These are phyloP conservation scores for Cenchrus fungigraminus DNA, from an alignment of 176 grass and related monocot species.

Conservation along the genomic window DNA sequence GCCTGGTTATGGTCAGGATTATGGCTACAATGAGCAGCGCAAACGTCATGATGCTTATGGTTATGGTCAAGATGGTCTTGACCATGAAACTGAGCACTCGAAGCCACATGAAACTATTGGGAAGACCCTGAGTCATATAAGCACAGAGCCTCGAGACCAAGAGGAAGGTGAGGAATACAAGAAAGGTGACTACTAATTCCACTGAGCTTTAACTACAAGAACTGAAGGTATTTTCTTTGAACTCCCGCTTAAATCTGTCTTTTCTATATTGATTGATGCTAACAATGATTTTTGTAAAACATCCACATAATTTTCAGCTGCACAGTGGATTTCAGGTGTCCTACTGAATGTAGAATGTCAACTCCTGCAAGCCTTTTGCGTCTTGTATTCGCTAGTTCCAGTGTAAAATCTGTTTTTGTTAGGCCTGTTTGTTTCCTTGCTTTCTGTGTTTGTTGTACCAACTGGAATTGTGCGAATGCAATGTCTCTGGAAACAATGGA, in stretches of 20 bases:
- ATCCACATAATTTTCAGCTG: constrained; percentile 4
- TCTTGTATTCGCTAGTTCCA: background rate
- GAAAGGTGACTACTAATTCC: constrained; percentile 50
- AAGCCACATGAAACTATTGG: constrained; percentile 6
- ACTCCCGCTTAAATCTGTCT: background rate
- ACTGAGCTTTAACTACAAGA: constrained; percentile 46
- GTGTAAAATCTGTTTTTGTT: background rate
- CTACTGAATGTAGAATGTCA: background rate
- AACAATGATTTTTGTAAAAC: background rate
- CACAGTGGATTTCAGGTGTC: background rate
- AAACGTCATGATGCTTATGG: constrained; percentile 42
- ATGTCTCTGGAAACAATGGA: background rate
- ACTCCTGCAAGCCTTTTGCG: background rate
- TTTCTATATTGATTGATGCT: background rate
- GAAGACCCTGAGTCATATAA: no score
- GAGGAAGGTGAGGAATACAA: constrained; percentile 66
- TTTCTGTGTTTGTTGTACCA: constrained; percentile 31
- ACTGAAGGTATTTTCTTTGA: constrained; percentile 12
- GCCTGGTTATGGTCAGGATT: constrained; percentile 38
- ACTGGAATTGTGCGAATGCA: constrained; percentile 1
- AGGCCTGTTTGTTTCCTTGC: background rate
- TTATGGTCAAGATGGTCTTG: constrained; percentile 48
- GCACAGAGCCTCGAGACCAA: constrained; percentile 26
- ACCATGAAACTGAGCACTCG: constrained; percentile 31
- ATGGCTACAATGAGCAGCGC: constrained; percentile 44